Evolutionary conservation across 345 rosid genomes (phyloP).

Genomic region (Populus nigra): DNA sequence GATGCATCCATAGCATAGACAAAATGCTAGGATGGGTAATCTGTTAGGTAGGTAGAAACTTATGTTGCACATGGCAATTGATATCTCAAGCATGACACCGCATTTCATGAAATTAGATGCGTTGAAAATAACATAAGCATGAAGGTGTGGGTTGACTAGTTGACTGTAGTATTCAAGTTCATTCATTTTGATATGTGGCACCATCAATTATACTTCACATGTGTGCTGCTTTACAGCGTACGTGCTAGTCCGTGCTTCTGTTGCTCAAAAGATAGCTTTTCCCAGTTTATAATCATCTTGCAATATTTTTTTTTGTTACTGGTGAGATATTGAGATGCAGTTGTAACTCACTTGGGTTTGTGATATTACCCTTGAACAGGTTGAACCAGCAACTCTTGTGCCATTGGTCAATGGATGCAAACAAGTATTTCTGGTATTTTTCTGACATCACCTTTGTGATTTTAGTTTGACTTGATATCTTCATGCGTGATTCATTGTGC

Average conservation of each 20-base stretch:
- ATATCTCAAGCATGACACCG: background rate
- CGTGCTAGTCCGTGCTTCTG: background rate
- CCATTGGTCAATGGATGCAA: constrained; percentile 92
- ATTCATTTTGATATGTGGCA: background rate
- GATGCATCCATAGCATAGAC: background rate
- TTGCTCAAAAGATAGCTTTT: background rate
- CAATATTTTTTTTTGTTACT: background rate
- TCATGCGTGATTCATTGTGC: background rate
- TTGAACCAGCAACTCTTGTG: constrained; percentile 96
- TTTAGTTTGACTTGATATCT: background rate
- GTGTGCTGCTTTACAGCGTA: background rate
- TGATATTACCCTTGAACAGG: constrained; percentile 38
- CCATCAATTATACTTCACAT: background rate
- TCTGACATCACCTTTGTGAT: background rate
- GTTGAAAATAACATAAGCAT: background rate
- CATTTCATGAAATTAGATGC: background rate
- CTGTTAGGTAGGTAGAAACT: background rate
- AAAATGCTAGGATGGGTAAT: background rate
- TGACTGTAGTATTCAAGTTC: background rate
- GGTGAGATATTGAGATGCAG: background rate
- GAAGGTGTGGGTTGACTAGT: background rate
- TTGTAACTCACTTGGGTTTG: constrained; percentile 3
- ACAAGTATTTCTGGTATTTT: constrained; percentile 90
- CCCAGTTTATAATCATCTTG: background rate
- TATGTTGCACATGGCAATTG: background rate